Evolutionary conservation across 345 rosid genomes (phyloP).

Genomic region (Dovyalis caffra): DNA sequence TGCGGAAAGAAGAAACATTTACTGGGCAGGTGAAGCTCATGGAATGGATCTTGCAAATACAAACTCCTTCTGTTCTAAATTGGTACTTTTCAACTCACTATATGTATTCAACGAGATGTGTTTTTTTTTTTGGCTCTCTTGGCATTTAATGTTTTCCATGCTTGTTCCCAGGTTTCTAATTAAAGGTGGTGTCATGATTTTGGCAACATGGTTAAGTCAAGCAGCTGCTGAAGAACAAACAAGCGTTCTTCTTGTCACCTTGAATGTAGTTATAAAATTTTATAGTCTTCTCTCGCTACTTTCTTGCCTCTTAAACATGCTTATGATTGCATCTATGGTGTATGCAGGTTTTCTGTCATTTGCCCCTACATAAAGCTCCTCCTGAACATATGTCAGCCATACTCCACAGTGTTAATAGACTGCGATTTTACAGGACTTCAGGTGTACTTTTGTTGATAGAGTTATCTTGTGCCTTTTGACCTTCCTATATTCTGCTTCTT

Average conservation of each 20-base stretch:
- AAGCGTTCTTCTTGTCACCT: constrained; percentile 60
- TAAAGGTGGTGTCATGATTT: constrained; percentile 88
- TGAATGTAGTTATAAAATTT: constrained; percentile 44
- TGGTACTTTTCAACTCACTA: constrained; percentile 51
- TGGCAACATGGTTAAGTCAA: constrained; percentile 92
- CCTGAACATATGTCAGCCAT: constrained; percentile 93
- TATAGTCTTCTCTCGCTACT: background rate
- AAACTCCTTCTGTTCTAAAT: constrained; percentile 61
- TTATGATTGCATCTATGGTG: constrained; percentile 6
- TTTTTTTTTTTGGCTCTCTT: constrained; percentile 7
- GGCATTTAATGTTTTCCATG: constrained; percentile 14
- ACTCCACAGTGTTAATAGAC: constrained; percentile 78
- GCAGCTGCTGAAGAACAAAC: constrained; percentile 92
- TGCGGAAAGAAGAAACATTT: constrained; percentile 85
- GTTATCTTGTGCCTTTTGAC: background rate
- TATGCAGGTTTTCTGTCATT: constrained; percentile 78
- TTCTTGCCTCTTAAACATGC: constrained; percentile 17
- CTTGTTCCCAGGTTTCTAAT: constrained; percentile 67
- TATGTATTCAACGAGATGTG: background rate
- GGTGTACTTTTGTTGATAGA: constrained; percentile 54
- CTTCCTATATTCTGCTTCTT: background rate
- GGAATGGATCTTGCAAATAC: constrained; percentile 92
- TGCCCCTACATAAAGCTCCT: constrained; percentile 83
- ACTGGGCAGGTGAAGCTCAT: constrained; percentile 85
- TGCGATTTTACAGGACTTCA: constrained; percentile 77